phyloP scores from a whole-genome alignment of 306 rosid genomes.

The Phaseolus lunatus region DNA sequence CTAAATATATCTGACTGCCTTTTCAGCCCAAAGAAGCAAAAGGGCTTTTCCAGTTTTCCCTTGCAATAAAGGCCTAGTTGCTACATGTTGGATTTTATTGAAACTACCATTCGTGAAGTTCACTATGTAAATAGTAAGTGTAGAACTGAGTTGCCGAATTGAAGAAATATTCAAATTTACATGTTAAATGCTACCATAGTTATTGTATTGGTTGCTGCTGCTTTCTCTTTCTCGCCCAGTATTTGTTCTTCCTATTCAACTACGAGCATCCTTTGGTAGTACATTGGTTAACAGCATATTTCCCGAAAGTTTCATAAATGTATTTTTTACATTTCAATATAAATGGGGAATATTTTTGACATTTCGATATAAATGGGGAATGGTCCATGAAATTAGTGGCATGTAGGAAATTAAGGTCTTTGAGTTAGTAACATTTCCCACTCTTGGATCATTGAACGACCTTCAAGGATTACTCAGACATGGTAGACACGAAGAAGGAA shows the following conservation, averaged over 20 bases:
- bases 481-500: too few species aligned
- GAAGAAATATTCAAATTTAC: conserved; percentile 38
- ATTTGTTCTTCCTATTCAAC: not conserved
- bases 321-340: too few species aligned
- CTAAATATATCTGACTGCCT: conserved; percentile 1
- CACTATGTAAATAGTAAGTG: conserved; percentile 51
- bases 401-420: too few species aligned
- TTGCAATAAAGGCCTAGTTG: conserved; percentile 52
- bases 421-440: too few species aligned
- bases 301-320: too few species aligned
- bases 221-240: conserved; percentile 1
- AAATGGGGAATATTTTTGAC: too few species aligned
- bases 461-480: too few species aligned
- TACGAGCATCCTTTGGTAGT: not conserved
- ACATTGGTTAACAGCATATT: too few species aligned
- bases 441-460: too few species aligned
- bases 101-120: conserved; percentile 40
- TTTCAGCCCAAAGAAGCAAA: conserved; percentile 38
- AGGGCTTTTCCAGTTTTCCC: conserved; percentile 43
- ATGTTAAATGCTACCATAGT: conserved; percentile 40
- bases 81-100: conserved; percentile 38
- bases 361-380: too few species aligned
- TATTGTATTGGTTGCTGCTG: conserved; percentile 31
- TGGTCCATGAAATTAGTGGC: too few species aligned
- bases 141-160: conserved; percentile 33